Evolutionary conservation across 2,329 filamentous ascomycete genomes (phyloP), one percentile per base, ranked within the genome.

Genomic region (Gremmenia infestans): DNA sequence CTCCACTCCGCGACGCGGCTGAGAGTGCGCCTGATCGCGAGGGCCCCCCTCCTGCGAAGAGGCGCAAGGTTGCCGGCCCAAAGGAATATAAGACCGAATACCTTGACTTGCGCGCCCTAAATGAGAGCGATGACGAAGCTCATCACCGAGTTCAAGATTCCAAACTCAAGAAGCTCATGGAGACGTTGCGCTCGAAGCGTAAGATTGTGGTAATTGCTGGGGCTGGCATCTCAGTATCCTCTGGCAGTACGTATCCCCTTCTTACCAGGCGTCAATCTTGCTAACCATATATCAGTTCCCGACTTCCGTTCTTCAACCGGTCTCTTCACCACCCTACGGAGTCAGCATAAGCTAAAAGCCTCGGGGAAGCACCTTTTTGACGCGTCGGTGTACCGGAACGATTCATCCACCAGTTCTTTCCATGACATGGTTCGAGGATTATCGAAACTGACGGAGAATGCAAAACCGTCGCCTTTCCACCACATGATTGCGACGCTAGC

Each of bases 181-280:
- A 85, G 45, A 86, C 86, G 23, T 73, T 99, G 54, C 87, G 88
- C 67, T 91, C 89, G 69, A 94, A 94, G 78, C 89, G 92, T 75
- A 97, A 96, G 76, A 96, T 99, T 70, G 91, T 99, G 36, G 90
- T 97, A 51, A 89, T 99, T 71, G 94, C 93, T 48, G 94, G 94
- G 56, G 94, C 94, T 61, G 94, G 94, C 60, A 99, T 99, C 67
- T 97, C 94, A 40, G 94, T 97, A 51, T 93, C 93, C 53, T 93
- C 94, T 64, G 94, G 94, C 60, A 95, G 86, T 89, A 80, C 69
- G 87, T 83, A 65, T 59, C 68, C 64, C 58, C 53, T 62, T 58
- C 23, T 47, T 48, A 23, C 5, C 58, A 32, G 48, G 54, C 8
- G 50, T 55, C 37, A 35, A 36, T 14, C 50, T 53, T 61, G 47